A percentile compares a stretch with the other conserved stretches of the same genome.
These are phyloP conservation scores for Heimioporus sp. DNA, from an alignment of 768 basidiomycete species.

Conservation along the genomic window DNA sequence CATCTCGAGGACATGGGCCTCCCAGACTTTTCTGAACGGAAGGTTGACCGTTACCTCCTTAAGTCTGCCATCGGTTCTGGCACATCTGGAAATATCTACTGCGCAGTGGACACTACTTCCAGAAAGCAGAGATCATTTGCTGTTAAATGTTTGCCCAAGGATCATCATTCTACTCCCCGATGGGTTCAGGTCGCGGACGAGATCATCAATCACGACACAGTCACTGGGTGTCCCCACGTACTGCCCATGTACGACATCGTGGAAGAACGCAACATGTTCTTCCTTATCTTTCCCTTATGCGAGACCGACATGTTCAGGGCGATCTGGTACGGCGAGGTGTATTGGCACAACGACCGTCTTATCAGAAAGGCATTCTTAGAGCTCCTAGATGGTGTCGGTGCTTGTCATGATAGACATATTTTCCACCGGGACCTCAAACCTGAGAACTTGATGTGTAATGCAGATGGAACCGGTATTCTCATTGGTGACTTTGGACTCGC, in stretches of 20 bases:
- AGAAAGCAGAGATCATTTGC: constrained; percentile 47
- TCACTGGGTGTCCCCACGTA: constrained; percentile 55
- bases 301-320: constrained; percentile 63
- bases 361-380: constrained; percentile 70
- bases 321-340: constrained; percentile 47
- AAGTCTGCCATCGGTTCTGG: constrained; percentile 65
- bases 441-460: constrained; percentile 66
- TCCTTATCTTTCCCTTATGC: constrained; percentile 61
- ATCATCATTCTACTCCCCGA: constrained; percentile 48
- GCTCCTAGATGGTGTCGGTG: constrained; percentile 70
- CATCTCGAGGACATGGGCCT: background rate
- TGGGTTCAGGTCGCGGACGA: constrained; percentile 60
- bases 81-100: constrained; percentile 75
- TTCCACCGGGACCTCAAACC: constrained; percentile 86
- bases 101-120: constrained; percentile 53
- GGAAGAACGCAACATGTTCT: constrained; percentile 58
- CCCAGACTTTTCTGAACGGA: constrained; percentile 43
- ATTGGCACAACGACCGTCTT: constrained; percentile 53
- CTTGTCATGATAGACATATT: constrained; percentile 66
- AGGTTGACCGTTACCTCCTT: constrained; percentile 61
- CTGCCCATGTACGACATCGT: constrained; percentile 64
- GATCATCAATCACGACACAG: constrained; percentile 49
- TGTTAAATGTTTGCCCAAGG: constrained; percentile 68
- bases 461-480: constrained; percentile 49
- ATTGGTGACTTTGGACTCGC: constrained; percentile 78